Percentiles rank a stretch among this genome's conserved stretches.
phyloP scores from a whole-genome alignment of 73 alveolate genomes.

The Diophrys sp. region DNA sequence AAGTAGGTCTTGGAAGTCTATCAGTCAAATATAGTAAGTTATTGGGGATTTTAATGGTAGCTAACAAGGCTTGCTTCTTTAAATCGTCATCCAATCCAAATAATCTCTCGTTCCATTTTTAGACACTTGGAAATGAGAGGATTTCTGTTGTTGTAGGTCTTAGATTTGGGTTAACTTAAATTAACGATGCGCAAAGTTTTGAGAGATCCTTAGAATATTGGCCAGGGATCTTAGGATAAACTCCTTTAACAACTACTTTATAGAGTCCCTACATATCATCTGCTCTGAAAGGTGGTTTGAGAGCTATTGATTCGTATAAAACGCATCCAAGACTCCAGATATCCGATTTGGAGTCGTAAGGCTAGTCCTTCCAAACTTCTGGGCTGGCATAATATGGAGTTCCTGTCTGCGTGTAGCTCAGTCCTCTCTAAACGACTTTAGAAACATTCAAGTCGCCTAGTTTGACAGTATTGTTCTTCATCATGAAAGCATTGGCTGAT shows the following conservation, averaged over 20 bases:
- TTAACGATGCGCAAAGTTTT: constrained; percentile 51
- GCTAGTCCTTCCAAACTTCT: constrained; percentile 97
- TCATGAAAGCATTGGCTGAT: constrained; percentile 74
- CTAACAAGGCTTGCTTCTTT: constrained; percentile 27
- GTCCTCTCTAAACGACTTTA: constrained; percentile 79
- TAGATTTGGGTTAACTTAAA: constrained; percentile 54
- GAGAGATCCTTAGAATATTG: constrained; percentile 64
- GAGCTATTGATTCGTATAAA: constrained; percentile 89
- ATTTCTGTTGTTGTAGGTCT: constrained; percentile 55
- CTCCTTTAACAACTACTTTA: constrained; percentile 75
- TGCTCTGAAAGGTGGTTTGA: constrained; percentile 96
- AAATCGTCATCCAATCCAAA: constrained; percentile 26
- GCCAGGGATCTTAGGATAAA: constrained; percentile 72
- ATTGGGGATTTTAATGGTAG: constrained; percentile 73
- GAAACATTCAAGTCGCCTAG: too few relatives aligned
- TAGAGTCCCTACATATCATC: constrained; percentile 88
- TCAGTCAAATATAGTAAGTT: constrained; percentile 55
- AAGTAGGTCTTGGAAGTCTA: constrained; percentile 63
- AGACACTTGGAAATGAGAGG: constrained; percentile 27
- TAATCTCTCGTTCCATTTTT: constrained; percentile 24
- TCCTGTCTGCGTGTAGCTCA: constrained; percentile 86
- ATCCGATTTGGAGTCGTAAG: constrained; percentile 92
- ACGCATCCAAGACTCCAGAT: constrained; percentile 97
- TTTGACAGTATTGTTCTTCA: constrained; percentile 63
- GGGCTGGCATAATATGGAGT: constrained; percentile 98